Conservation (phyloP, 2,329 filamentous ascomycete species). For the Akanthomyces lecanii region DNA sequence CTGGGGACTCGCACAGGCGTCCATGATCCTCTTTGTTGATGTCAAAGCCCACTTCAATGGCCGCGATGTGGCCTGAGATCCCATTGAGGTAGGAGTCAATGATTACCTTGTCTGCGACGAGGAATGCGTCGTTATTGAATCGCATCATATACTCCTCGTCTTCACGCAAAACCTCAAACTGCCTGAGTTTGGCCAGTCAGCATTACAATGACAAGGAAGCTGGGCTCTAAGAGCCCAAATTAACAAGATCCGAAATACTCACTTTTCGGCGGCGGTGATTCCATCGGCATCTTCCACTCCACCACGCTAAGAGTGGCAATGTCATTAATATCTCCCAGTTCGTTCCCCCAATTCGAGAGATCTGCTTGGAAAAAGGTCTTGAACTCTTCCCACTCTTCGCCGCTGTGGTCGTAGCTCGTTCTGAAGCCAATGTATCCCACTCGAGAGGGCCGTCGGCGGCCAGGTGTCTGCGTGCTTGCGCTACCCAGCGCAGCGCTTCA, state of each 20-base stretch:
- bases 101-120: slow-evolving; percentile 24
- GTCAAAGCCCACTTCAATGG: slow-evolving; percentile 14
- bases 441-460: slow-evolving; percentile 13
- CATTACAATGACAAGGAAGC: no score
- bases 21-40: not conserved
- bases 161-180: no score
- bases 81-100: slow-evolving; percentile 25
- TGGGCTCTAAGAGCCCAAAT: no score
- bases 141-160: not conserved
- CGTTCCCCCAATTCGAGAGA: no score
- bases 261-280: no score
- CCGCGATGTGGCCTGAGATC: slow-evolving; percentile 18
- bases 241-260: no score
- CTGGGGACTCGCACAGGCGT: slow-evolving; percentile 11
- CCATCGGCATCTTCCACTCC: no score
- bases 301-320: no score
- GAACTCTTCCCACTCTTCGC: slow-evolving; percentile 22
- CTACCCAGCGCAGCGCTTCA: slow-evolving; percentile 8
- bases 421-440: slow-evolving; percentile 21
- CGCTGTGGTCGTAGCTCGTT: slow-evolving; percentile 19
- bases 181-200: no score
- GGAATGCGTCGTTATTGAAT: slow-evolving; percentile 15
- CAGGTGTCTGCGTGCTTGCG: not conserved
- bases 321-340: no score
- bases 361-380: no score